Conservation (phyloP, 139 green algal genomes). For the Chlorella sp. region DNA sequence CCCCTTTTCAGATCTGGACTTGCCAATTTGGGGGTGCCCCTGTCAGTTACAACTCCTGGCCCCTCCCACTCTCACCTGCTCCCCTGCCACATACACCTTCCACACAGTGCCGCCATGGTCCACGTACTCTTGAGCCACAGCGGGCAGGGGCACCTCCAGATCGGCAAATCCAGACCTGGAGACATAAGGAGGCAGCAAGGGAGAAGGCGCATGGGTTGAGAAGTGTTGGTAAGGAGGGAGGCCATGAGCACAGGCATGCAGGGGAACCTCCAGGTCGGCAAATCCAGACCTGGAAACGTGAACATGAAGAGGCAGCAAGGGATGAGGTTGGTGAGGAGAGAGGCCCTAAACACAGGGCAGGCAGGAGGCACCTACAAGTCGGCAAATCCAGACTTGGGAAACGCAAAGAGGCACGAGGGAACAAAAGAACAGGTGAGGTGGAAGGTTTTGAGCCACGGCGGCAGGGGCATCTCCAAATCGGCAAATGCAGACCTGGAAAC, state of each 20-base stretch:
- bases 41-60: too few species aligned
- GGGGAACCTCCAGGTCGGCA: neutral
- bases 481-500: too few species aligned
- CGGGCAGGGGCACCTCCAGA: constrained; percentile 61
- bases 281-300: too few species aligned
- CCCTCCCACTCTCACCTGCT: constrained; percentile 48
- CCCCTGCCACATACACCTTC: constrained; percentile 83
- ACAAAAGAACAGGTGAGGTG: too few species aligned
- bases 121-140: constrained; percentile 83
- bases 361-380: too few species aligned
- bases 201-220: neutral
- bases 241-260: neutral
- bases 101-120: constrained; percentile 77
- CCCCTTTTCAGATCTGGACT: too few species aligned
- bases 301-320: neutral
- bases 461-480: too few species aligned
- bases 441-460: too few species aligned
- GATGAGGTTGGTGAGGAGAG: neutral
- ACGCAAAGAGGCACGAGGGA: neutral
- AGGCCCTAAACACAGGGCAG: too few species aligned
- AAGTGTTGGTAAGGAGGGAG: neutral
- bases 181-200: neutral
- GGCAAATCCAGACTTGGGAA: too few species aligned
- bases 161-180: constrained; percentile 38
- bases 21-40: too few species aligned